A percentile compares a stretch with the other conserved stretches of the same genome.
Conservation (phyloP, 768 basidiomycete species). For the Hygrocybe coccinea region DNA sequence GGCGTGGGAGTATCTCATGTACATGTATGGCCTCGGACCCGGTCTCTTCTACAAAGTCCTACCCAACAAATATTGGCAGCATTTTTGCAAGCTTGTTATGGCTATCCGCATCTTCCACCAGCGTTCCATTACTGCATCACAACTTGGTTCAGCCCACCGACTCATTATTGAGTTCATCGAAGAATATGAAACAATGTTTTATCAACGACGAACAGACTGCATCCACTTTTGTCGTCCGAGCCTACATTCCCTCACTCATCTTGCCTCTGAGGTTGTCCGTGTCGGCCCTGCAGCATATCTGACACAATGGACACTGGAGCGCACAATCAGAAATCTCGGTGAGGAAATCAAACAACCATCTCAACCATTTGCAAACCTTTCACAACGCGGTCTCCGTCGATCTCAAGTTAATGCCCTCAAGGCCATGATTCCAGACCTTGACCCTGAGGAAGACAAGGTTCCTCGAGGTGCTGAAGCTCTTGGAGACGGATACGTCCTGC, state of each 20-base stretch:
- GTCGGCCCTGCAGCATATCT: background rate
- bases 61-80: background rate
- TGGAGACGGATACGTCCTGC: too few species aligned
- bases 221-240: conserved; percentile 6
- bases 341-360: conserved; percentile 9
- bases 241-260: conserved; percentile 7
- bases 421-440: conserved; percentile 7
- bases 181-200: conserved; percentile 9
- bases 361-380: conserved; percentile 7
- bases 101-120: conserved; percentile 7
- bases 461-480: too few species aligned
- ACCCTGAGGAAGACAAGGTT: conserved; percentile 9
- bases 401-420: too few species aligned
- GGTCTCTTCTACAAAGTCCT: conserved; percentile 1
- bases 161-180: conserved; percentile 4
- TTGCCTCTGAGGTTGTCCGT: conserved; percentile 3
- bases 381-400: conserved; percentile 1
- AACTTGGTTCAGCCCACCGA: conserved; percentile 1
- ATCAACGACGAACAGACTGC: conserved; percentile 3
- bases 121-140: background rate
- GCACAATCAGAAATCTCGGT: conserved; percentile 5
- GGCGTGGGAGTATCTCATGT: conserved; percentile 31
- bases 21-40: conserved; percentile 26
- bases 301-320: conserved; percentile 8
- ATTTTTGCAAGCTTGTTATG: conserved; percentile 7